Conservation (phyloP, 2,329 filamentous ascomycete species). For the Chalaropsis thielavioides region DNA sequence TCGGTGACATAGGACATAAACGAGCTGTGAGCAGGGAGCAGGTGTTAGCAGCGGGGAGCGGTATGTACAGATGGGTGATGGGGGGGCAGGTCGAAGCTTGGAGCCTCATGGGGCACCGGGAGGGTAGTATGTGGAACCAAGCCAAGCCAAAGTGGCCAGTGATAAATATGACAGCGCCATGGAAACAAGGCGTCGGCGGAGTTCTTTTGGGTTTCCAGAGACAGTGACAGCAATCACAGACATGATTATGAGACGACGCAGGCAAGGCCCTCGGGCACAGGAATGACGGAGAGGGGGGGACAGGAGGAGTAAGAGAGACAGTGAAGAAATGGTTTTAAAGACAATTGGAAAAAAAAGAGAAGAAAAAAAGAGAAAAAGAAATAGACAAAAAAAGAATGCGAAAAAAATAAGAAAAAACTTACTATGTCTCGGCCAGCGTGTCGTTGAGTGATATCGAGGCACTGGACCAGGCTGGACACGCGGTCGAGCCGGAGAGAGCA, state of each 20-base stretch:
- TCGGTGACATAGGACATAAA: slow-evolving; percentile 75
- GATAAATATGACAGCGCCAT: neutral
- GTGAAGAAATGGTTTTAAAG: no score
- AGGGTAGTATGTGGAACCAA: neutral
- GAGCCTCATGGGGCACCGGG: no score
- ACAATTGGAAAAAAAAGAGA: no score
- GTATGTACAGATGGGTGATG: no score
- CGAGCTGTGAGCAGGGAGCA: slow-evolving; percentile 39
- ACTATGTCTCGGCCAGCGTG: slow-evolving; percentile 15
- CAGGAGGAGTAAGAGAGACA: no score
- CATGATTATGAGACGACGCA: neutral
- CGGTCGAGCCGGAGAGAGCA: slow-evolving; percentile 12
- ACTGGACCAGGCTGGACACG: slow-evolving; percentile 15
- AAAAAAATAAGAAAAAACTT: slow-evolving; percentile 3
- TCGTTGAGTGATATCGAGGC: slow-evolving; percentile 14
- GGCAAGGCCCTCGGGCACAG: no score
- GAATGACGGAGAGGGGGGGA: no score
- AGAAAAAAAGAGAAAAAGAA: neutral
- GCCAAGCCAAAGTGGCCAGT: no score
- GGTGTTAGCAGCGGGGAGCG: slow-evolving; percentile 8
- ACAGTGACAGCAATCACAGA: neutral
- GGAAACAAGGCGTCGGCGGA: neutral
- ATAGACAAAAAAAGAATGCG: neutral
- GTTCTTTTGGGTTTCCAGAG: neutral
- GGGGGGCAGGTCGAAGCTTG: no score